Evolutionary conservation across 192 early-diverging fungal genomes (phyloP).

Genomic region (Coemansia aciculifera): DNA sequence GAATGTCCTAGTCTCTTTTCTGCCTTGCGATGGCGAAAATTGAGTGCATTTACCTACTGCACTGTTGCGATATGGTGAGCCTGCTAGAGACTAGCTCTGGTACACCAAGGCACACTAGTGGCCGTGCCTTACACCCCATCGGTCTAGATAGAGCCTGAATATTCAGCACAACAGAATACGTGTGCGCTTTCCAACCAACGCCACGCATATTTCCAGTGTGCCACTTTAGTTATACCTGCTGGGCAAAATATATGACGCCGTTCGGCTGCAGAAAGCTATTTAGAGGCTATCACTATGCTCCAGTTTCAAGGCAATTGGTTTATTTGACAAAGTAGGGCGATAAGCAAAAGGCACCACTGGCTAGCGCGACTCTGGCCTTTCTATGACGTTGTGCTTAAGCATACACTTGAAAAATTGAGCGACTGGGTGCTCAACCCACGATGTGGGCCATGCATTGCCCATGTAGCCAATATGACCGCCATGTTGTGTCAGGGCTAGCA

Average conservation of each 20-base stretch:
- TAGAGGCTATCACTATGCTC: not conserved
- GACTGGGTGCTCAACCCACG: slow-evolving; percentile 52
- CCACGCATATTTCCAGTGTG: slow-evolving; percentile 17
- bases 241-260: not conserved
- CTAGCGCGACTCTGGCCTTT: not conserved
- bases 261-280: not conserved
- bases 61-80: not conserved
- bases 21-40: not conserved
- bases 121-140: not conserved
- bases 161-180: not conserved
- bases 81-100: too few relatives aligned
- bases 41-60: not conserved
- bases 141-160: not conserved
- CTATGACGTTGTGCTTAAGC: slow-evolving; percentile 21
- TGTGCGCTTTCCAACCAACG: not conserved
- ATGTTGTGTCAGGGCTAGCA: slow-evolving; percentile 74
- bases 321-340: not conserved
- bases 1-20: too few relatives aligned
- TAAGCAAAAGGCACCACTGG: not conserved
- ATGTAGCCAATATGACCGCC: slow-evolving; percentile 91
- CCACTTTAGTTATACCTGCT: not conserved
- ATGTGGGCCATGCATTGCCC: slow-evolving; percentile 42
- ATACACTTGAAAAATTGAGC: slow-evolving; percentile 46
- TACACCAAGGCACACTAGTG: not conserved
- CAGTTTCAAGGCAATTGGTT: not conserved